phyloP scores from a whole-genome alignment of 2,329 filamentous ascomycete species.

The Davidsoniella virescens region DNA sequence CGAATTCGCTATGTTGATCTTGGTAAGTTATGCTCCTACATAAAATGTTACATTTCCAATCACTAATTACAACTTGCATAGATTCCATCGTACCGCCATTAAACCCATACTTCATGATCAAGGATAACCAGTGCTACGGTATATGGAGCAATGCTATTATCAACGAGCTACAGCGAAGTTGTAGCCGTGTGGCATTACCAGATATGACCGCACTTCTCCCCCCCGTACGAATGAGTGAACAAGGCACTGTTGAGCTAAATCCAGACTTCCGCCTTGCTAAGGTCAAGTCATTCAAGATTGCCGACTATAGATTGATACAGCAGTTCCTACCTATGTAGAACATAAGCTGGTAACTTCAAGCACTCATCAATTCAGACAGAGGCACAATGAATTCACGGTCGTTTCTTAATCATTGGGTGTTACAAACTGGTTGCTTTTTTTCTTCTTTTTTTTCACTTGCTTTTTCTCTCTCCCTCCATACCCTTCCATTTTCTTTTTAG shows the following conservation, averaged over 20 bases:
- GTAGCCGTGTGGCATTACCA: constrained; percentile 42
- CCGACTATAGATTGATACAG: constrained; percentile 37
- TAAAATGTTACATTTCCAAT: background rate
- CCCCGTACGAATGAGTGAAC: constrained; percentile 40
- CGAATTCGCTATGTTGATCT: constrained; percentile 62
- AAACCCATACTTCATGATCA: constrained; percentile 56
- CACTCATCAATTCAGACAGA: background rate
- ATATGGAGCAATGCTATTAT: constrained; percentile 58
- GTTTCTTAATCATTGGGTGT: too few species aligned
- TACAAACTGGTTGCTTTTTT: too few species aligned
- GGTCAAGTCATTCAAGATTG: constrained; percentile 38
- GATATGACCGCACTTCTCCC: constrained; percentile 50
- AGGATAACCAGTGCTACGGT: constrained; percentile 44
- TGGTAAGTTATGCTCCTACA: constrained; percentile 25
- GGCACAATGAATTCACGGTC: too few species aligned
- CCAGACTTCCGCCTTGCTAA: constrained; percentile 37
- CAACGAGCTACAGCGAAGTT: constrained; percentile 38
- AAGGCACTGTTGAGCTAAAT: constrained; percentile 39
- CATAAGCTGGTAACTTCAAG: background rate
- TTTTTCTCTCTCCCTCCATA: background rate
- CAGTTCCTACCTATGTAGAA: background rate
- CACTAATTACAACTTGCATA: constrained; percentile 16
- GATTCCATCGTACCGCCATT: constrained; percentile 54
- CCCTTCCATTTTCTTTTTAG: too few species aligned
- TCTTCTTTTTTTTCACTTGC: constrained; percentile 1